phyloP scores from a whole-genome alignment of 2,329 filamentous ascomycete species.

The Davidsoniella eucalypti region DNA sequence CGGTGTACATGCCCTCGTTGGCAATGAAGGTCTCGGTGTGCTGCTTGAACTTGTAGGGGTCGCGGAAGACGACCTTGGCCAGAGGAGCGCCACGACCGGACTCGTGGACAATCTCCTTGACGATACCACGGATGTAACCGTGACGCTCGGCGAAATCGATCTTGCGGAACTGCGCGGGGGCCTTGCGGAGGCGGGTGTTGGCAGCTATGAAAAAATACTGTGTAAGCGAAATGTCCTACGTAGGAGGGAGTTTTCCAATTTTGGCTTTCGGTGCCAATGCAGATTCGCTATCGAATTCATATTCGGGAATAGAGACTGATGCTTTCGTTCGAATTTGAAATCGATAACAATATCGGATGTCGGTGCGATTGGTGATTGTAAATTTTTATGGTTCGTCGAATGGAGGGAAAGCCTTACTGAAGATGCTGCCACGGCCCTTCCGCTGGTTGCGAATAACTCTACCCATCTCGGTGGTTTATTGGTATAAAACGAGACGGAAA shows the following conservation, averaged over 20 bases:
- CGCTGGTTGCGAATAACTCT: constrained; percentile 51
- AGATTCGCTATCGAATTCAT: too few species aligned
- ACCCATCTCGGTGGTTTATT: constrained; percentile 27
- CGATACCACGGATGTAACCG: constrained; percentile 92
- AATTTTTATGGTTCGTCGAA: constrained; percentile 17
- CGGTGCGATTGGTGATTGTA: constrained; percentile 13
- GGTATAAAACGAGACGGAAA: constrained; percentile 13
- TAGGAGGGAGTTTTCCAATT: not conserved
- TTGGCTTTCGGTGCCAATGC: too few species aligned
- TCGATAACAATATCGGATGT: not conserved
- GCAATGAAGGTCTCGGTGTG: constrained; percentile 99
- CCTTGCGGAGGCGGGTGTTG: constrained; percentile 85
- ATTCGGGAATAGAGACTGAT: too few species aligned
- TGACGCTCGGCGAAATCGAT: constrained; percentile 95
- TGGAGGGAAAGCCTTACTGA: constrained; percentile 27
- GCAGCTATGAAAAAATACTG: constrained; percentile 34
- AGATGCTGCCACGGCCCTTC: constrained; percentile 43
- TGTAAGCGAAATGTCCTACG: constrained; percentile 14
- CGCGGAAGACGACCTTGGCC: constrained; percentile 90
- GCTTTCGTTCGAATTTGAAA: too few species aligned
- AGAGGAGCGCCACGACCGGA: constrained; percentile 95
- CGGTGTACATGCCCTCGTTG: constrained; percentile 99
- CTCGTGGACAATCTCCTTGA: constrained; percentile 99
- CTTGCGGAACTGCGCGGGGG: constrained; percentile 70
- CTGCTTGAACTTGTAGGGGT: constrained; percentile 97